Conservation (phyloP, 2,329 filamentous ascomycete genomes). For the Lithohypha guttulata region DNA sequence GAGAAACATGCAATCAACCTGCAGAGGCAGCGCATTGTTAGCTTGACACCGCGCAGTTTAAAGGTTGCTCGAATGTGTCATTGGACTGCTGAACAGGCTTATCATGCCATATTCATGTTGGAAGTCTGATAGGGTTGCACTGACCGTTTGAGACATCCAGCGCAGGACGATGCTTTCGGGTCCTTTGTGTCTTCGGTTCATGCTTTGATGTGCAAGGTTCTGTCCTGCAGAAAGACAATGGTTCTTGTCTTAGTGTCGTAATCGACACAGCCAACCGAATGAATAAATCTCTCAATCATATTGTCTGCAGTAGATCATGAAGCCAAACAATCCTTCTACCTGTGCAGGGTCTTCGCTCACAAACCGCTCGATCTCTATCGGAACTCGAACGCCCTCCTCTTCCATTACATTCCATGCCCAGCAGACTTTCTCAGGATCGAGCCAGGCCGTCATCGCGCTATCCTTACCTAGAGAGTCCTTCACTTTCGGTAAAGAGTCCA, state of each 20-base stretch:
- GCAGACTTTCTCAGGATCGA: constrained; percentile 23
- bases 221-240: too few relatives aligned
- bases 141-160: too few relatives aligned
- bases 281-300: too few relatives aligned
- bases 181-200: too few relatives aligned
- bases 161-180: too few relatives aligned
- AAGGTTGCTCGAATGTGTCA: too few relatives aligned
- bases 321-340: constrained; percentile 5
- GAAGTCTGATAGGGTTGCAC: too few relatives aligned
- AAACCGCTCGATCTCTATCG: constrained; percentile 10
- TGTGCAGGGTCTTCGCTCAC: constrained; percentile 1
- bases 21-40: neutral
- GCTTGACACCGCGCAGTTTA: constrained; percentile 4
- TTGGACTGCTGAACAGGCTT: too few relatives aligned
- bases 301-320: constrained; percentile 11
- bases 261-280: too few relatives aligned
- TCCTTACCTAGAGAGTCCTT: constrained; percentile 3
- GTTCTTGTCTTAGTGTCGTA: too few relatives aligned
- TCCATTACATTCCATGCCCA: constrained; percentile 35
- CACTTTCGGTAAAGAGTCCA: constrained; percentile 12
- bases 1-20: neutral
- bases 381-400: constrained; percentile 25
- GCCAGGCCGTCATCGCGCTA: constrained; percentile 10
- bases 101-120: too few relatives aligned
- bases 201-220: too few relatives aligned